A percentile compares a stretch with the other conserved stretches of the same genome.
Conservation (phyloP, 2,329 filamentous ascomycete species). For the Penicillium sp. region DNA sequence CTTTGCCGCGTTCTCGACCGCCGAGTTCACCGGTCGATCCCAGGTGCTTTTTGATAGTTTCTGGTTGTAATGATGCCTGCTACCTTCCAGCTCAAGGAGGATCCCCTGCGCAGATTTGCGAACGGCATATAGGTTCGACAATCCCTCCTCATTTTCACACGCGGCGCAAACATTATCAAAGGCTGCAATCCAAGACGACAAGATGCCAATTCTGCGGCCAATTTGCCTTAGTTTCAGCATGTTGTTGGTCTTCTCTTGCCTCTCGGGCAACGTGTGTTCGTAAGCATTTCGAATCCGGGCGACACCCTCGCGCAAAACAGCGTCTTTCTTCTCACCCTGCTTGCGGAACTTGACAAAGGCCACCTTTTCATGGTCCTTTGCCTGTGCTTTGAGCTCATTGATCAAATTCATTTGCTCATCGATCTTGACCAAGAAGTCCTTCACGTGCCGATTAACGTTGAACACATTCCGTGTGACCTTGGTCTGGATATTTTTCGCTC, state of each 20-base stretch:
- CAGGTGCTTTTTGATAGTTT: conserved; percentile 76
- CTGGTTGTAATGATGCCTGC: conserved; percentile 86
- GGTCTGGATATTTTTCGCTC: conserved; percentile 98
- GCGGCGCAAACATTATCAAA: conserved; percentile 81
- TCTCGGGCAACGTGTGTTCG: conserved; percentile 73
- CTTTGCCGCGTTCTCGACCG: conserved; percentile 77
- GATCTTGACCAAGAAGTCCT: conserved; percentile 98
- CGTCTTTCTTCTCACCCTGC: conserved; percentile 80
- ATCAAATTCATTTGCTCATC: conserved; percentile 98
- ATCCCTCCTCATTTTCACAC: conserved; percentile 65
- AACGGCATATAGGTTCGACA: conserved; percentile 69
- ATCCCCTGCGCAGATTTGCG: conserved; percentile 88
- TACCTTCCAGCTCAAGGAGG: conserved; percentile 82
- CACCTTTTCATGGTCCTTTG: conserved; percentile 79
- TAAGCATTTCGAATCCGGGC: conserved; percentile 78
- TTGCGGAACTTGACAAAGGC: conserved; percentile 90
- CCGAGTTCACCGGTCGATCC: conserved; percentile 84
- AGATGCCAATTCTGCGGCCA: conserved; percentile 77
- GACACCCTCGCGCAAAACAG: conserved; percentile 73
- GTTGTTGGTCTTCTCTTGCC: conserved; percentile 73
- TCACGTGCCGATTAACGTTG: conserved; percentile 98
- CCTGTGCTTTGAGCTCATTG: conserved; percentile 89
- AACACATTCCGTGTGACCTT: conserved; percentile 99
- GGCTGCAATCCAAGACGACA: conserved; percentile 90
- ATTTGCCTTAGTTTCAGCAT: conserved; percentile 82